A percentile compares a stretch with the other conserved stretches of the same genome.
phyloP scores from a whole-genome alignment of 225 moss, liverwort and hornwort genomes.

The Physcomitrellopsis africana region DNA sequence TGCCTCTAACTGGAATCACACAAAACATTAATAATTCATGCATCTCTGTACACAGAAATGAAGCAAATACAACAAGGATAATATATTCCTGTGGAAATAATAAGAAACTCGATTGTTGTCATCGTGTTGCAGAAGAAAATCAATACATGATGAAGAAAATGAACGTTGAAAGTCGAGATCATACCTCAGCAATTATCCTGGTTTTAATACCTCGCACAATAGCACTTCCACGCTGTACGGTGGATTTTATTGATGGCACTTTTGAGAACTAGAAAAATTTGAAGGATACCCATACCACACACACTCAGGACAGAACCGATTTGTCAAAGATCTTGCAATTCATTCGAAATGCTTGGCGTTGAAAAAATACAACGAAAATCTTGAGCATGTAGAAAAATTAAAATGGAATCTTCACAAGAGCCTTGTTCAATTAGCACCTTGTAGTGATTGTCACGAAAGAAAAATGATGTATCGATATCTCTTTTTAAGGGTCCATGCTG shows the following conservation, averaged over 20 bases:
- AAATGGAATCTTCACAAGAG: too few relatives aligned
- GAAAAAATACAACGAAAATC: too few relatives aligned
- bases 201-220: conserved; percentile 2
- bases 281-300: too few relatives aligned
- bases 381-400: too few relatives aligned
- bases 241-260: not conserved
- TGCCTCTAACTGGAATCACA: conserved; percentile 23
- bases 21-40: not conserved
- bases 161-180: not conserved
- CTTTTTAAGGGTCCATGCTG: too few relatives aligned
- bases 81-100: too few relatives aligned
- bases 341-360: too few relatives aligned
- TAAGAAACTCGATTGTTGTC: not conserved
- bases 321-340: too few relatives aligned
- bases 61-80: not conserved
- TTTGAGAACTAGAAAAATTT: not conserved
- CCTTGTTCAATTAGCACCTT: too few relatives aligned
- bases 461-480: too few relatives aligned
- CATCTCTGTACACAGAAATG: not conserved
- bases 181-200: not conserved
- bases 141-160: not conserved
- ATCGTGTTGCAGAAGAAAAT: fast-evolving
- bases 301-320: too few relatives aligned
- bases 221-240: not conserved
- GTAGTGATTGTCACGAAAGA: too few relatives aligned